Percentiles rank a stretch among this genome's conserved stretches.
Evolutionary conservation across 306 rosid genomes (phyloP).

Genomic region (Dalbergia oliveri): DNA sequence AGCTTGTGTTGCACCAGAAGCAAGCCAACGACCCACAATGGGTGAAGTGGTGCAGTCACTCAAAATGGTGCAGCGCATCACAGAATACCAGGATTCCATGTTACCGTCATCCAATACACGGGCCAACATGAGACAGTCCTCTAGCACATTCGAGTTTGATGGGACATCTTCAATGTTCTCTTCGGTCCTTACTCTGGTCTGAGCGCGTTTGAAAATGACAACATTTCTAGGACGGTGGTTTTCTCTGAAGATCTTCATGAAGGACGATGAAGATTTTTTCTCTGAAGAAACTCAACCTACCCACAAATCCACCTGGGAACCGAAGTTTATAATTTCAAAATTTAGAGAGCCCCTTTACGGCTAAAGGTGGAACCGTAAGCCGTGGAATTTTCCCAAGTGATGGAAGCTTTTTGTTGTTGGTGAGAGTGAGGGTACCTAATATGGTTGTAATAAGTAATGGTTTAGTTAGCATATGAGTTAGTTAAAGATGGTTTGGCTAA

Average conservation of each 20-base stretch:
- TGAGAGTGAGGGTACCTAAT: conserved; percentile 27
- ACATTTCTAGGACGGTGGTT: conserved; percentile 77
- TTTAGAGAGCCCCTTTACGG: conserved; percentile 29
- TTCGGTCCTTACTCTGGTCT: conserved; percentile 92
- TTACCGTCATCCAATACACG: conserved; percentile 69
- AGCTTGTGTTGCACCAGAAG: conserved; percentile 97
- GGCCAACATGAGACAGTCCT: conserved; percentile 79
- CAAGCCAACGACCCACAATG: conserved; percentile 97
- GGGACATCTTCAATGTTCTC: conserved; percentile 95
- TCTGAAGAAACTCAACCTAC: conserved; percentile 17
- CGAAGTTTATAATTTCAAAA: conserved; percentile 37
- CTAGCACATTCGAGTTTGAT: conserved; percentile 90
- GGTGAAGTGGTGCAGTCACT: conserved; percentile 99
- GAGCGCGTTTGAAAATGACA: conserved; percentile 82
- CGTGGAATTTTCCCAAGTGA: conserved; percentile 44
- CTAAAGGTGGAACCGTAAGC: conserved; percentile 37
- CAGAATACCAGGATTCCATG: conserved; percentile 70
- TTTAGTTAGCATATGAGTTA: conserved; percentile 22
- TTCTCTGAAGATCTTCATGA: conserved; percentile 99
- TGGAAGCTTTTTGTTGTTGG: conserved; percentile 48
- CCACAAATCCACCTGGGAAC: conserved; percentile 23
- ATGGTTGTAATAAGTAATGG: conserved; percentile 15
- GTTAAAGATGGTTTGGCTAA: conserved; percentile 26
- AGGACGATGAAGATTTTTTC: conserved; percentile 70
- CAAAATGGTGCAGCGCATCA: conserved; percentile 93